Evolutionary conservation across 805 yeast genomes (phyloP), one percentile per base, ranked within the genome.

Genomic region (Priceomyces haplophilus): DNA sequence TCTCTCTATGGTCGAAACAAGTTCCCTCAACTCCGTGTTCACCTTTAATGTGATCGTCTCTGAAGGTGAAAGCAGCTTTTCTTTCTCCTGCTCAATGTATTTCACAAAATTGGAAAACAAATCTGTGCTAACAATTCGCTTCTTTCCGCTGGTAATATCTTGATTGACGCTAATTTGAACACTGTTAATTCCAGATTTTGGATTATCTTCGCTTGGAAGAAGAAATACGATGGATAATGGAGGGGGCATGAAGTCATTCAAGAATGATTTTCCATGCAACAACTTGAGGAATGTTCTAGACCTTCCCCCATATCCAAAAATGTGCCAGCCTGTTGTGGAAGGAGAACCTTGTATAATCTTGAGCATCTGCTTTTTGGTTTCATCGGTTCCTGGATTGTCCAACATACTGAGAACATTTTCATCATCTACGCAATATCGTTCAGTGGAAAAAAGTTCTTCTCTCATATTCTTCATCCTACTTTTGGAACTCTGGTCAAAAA

Each of bases 201-300:
- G 20, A 2, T 24, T 30, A 20, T 29, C 38, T 20, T 34, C 17
- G 16, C 45, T 35, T 3, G 70, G 69, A 12, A 67, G 38, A 10
- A 68, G 38, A 12, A 61, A 49, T 7, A 60, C 54, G n/a, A 72
- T 43, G 1, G 65, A 56, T 15, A 50, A 41, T 2, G 76, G 76
- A 12, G 60, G 51, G 1, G 67, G 65, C 68, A 69, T 69, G 40
- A 73, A 69, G 32, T 70, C 72, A 38, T 68, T 51, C 3, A 75
- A 51, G 41, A 61, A 73, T 10, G 75, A 66, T 42, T 58, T 63
- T 3, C 67, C 56, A n/a, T 67, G 66, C 3, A 69, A 29, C 2
- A 56, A 48, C 36, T 68, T 64, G 17, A 53, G 33, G 3, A 51
- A 50, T 35, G 48, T 56, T 1, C 57, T 49, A 0, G 69, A 54